These are phyloP conservation scores for Cordyceps javanica DNA, from an alignment of 2,329 filamentous ascomycete species.

Conservation along the genomic window DNA sequence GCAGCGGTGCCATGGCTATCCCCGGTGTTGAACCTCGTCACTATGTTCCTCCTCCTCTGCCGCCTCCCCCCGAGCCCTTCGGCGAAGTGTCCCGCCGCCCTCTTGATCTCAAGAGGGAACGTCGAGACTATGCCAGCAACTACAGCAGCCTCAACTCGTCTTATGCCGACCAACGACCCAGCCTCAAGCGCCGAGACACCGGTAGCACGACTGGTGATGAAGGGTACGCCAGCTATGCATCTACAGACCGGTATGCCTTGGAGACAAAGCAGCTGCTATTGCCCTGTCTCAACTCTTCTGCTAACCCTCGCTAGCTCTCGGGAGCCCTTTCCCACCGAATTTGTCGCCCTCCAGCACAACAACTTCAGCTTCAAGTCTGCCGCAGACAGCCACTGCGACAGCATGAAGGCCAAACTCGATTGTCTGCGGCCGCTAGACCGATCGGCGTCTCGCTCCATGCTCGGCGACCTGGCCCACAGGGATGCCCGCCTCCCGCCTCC, in stretches of 20 bases:
- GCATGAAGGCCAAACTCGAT: slow-evolving; percentile 51
- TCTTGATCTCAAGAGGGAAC: slow-evolving; percentile 25
- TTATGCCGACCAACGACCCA: slow-evolving; percentile 28
- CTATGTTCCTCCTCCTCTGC: slow-evolving; percentile 38
- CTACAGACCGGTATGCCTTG: slow-evolving; percentile 29
- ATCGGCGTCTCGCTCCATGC: slow-evolving; percentile 38
- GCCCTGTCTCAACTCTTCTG: slow-evolving; percentile 14
- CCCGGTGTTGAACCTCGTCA: slow-evolving; percentile 29
- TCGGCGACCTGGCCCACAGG: slow-evolving; percentile 32
- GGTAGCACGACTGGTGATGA: slow-evolving; percentile 29
- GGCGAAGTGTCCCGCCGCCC: slow-evolving; percentile 26
- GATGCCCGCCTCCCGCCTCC: slow-evolving; percentile 36
- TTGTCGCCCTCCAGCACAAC: slow-evolving; percentile 42
- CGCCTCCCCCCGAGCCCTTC: slow-evolving; percentile 37
- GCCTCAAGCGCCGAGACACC: slow-evolving; percentile 27
- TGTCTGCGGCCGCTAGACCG: slow-evolving; percentile 39
- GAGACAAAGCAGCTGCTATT: slow-evolving; percentile 3
- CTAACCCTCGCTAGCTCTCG: slow-evolving; percentile 28
- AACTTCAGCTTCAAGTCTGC: slow-evolving; percentile 42
- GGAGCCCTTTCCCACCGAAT: slow-evolving; percentile 35
- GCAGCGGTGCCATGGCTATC: slow-evolving; percentile 36
- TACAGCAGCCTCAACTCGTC: slow-evolving; percentile 36
- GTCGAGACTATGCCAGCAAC: slow-evolving; percentile 26
- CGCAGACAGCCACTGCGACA: slow-evolving; percentile 42
- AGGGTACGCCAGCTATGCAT: slow-evolving; percentile 38